phyloP scores from a whole-genome alignment of 73 alveolate species.

The Paramecium pentaurelia region DNA sequence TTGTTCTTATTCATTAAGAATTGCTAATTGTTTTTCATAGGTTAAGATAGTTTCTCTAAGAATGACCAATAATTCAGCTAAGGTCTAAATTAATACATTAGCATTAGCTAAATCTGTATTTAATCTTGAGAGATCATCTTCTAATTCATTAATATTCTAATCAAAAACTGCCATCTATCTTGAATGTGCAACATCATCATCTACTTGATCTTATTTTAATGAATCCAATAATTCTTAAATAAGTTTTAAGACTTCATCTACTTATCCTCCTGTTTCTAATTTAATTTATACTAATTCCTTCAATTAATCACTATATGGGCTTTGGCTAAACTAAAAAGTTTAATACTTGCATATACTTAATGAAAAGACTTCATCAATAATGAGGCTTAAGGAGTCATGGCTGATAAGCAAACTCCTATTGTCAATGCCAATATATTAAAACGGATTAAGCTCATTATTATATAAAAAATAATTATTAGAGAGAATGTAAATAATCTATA shows the following conservation, averaged over 20 bases:
- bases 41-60: background rate
- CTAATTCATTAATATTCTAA: background rate
- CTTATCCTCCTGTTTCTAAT: conserved; percentile 32
- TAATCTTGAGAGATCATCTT: conserved; percentile 8
- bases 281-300: background rate
- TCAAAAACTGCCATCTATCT: conserved; percentile 17
- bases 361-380: background rate
- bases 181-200: conserved; percentile 19
- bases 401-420: background rate
- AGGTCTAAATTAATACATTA: background rate
- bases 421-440: background rate
- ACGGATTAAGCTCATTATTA: conserved; percentile 47
- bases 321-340: background rate
- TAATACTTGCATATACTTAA: background rate
- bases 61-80: background rate
- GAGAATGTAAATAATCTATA: background rate
- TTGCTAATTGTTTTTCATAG: conserved; percentile 16
- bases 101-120: background rate
- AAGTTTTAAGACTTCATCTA: conserved; percentile 14
- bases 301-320: conserved; percentile 14
- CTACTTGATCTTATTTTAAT: background rate
- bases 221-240: conserved; percentile 29
- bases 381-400: background rate
- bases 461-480: background rate
- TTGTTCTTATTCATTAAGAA: conserved; percentile 26